Base-by-base conservation (phyloP, 306 rosid species). In the Aeschynomene evenia region DNA sequence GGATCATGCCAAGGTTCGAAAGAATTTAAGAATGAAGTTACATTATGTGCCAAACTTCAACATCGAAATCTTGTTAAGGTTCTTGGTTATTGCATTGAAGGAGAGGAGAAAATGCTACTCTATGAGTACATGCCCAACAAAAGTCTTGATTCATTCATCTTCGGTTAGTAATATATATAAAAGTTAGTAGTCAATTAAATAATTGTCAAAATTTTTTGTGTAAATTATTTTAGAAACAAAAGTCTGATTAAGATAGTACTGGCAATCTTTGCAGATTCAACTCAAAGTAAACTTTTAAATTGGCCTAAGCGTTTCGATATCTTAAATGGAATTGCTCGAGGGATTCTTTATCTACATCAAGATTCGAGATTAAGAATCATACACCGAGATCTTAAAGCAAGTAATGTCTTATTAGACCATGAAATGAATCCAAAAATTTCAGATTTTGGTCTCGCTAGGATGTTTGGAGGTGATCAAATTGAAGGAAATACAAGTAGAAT, bases 51-150 rank as follows among this genome's bases (percentile, higher is more conserved):
- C 5, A 79, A 83, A 55, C 86, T 79, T 71, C 81, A 82, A 20
- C 86, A 79, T 5, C 70, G 83, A 3, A 83, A 83, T 79, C 84
- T 79, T 37, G 81, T 79, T n/a, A 79, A 60, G 48, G 83, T 82
- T 75, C 73, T 82, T 18, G 86, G 83, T 1, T 82, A 70, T 79
- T 71, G 81, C 70, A 39, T 61, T 2, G 14, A 79, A 26, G 73
- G 71, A 69, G 76, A 53, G n/a, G 81, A 82, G 23, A 75, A 69
- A 61, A 13, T 76, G 39, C 65, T 76, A 6, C 9, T 76, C 9
- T 69, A 76, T 42, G 81, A 76, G 42, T 76, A 59, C 58, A 76
- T 76, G 80, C 65, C 80, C 9, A 68, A 76, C 16, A 76, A 31
- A 69, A 82, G 86, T 68, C 51, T 82, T 1, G 81, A 82, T 53